Evolutionary conservation across 352 stramenopile genomes (phyloP), one percentile per base, ranked within the genome.

Genomic region (Peronosclerospora sorghi): DNA sequence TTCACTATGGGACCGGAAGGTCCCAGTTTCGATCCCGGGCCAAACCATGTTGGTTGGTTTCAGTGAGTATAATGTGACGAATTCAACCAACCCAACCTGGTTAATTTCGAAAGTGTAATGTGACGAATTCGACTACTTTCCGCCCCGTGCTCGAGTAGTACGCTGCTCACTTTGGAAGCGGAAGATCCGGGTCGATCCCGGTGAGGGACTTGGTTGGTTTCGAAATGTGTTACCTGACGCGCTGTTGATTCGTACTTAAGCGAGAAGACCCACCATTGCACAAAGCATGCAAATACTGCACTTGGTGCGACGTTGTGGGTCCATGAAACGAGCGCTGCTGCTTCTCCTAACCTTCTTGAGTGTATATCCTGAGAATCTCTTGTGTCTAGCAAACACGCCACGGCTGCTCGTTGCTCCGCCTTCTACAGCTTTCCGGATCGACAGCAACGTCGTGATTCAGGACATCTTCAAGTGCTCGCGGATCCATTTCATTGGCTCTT

Each of bases 391-490:
- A 21, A 20, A 42, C n/a, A n/a, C n/a, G n/a, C n/a, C 0, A 49
- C 17, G 15, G 20, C 14, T 10, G 8, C 30, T 23, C 18, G 39
- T 23, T 8, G 14, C 28, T 5, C 27, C 41, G 0, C 43, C 54
- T n/a, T n/a, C n/a, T 17, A 49, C 54, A 27, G 64, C 50, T 34
- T 79, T 73, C 36, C 55, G 73, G 19, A 84, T 86, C 51, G 66
- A 81, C 36, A 55, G 45, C 14, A 68, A 53, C 32, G 76, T 64
- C 32, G 56, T 71, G 34, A 53, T 79, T 29, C 53, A 70, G 2
- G 64, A 76, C 21, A 53, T 81, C 15, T 81, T 81, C 53, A 56
- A 88, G 72, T 91, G 78, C 43, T 86, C 73, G 0, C 41, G 51
- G 1, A 45, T 76, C 14, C 68, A 69, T 35, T 66, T 73, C 1